Conservation (phyloP, 177 flowering plant species). For the Telopea speciosissima region DNA sequence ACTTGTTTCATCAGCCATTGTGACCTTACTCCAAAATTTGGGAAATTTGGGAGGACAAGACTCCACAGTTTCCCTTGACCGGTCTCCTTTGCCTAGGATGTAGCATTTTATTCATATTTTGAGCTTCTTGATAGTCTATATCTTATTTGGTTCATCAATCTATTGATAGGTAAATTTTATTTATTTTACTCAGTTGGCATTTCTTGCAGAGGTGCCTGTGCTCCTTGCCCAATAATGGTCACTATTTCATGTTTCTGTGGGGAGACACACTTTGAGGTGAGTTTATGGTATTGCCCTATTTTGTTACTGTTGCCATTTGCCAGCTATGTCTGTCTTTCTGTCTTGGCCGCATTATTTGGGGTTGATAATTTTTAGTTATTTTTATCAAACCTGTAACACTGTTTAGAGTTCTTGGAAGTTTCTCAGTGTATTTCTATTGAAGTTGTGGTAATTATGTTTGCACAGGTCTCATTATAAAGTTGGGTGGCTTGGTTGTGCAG, state of each 20-base stretch:
- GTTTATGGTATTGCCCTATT: slow-evolving; percentile 10
- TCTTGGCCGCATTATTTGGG: not conserved
- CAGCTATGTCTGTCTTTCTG: not conserved
- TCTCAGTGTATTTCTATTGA: not conserved
- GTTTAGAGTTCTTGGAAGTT: not conserved
- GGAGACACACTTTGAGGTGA: slow-evolving; percentile 81
- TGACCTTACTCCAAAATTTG: too few species aligned
- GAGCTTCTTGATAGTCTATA: too few species aligned
- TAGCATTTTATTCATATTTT: too few species aligned
- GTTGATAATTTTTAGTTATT: not conserved
- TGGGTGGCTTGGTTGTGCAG: not conserved
- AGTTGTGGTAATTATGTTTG: not conserved
- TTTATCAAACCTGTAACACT: not conserved
- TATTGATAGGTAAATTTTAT: too few species aligned
- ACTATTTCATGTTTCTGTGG: slow-evolving; percentile 81
- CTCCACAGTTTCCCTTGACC: too few species aligned
- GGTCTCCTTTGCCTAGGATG: too few species aligned
- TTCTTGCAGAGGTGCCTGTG: slow-evolving; percentile 77
- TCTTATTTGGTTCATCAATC: too few species aligned
- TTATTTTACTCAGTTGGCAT: too few species aligned
- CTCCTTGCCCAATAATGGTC: slow-evolving; percentile 95
- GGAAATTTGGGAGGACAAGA: too few species aligned
- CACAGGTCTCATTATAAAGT: not conserved
- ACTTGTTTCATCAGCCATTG: too few species aligned
- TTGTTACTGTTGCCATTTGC: not conserved